A percentile compares a stretch with the other conserved stretches of the same genome.
Evolutionary conservation across 2,329 filamentous ascomycete genomes (phyloP).

Genomic region (Aquanectria penicillioides): DNA sequence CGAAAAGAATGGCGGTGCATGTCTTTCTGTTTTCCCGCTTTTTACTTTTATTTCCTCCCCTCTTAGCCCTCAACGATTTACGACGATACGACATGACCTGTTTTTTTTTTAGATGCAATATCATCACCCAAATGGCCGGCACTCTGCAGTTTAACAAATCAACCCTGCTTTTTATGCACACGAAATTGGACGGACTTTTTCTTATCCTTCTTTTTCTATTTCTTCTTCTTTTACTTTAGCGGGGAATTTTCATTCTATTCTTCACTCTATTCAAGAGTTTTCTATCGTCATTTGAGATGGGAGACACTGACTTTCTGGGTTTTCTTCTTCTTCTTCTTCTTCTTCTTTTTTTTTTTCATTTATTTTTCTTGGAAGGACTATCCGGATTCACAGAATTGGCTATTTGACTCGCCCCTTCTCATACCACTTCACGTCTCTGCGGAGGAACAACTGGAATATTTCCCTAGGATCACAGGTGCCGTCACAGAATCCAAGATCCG

Average conservation of each 20-base stretch:
- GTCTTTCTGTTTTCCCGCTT: conserved; percentile 12
- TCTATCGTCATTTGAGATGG: background rate
- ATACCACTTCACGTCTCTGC: background rate
- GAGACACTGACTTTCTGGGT: too few relatives aligned
- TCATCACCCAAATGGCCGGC: conserved; percentile 29
- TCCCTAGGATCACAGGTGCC: too few relatives aligned
- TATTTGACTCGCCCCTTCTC: background rate
- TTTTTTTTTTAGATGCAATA: conserved; percentile 35
- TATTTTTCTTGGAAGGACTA: background rate
- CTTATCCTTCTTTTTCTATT: too few relatives aligned
- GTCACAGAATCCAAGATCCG: background rate
- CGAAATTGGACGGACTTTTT: conserved; percentile 23
- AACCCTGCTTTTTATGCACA: conserved; percentile 11
- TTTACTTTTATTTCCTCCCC: background rate
- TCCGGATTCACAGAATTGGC: background rate
- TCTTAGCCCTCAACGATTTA: conserved; percentile 40
- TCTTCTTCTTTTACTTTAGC: conserved; percentile 6
- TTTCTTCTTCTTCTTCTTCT: background rate
- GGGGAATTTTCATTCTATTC: conserved; percentile 3
- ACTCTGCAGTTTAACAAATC: conserved; percentile 19
- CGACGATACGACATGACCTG: conserved; percentile 39
- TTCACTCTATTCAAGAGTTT: background rate
- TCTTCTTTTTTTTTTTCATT: background rate
- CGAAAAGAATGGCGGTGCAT: conserved; percentile 23
- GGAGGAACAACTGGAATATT: background rate